A percentile compares a stretch with the other conserved stretches of the same genome.
Conservation (phyloP, 192 early-diverging fungal genomes). For the Jimgerdemannia lactiflua region DNA sequence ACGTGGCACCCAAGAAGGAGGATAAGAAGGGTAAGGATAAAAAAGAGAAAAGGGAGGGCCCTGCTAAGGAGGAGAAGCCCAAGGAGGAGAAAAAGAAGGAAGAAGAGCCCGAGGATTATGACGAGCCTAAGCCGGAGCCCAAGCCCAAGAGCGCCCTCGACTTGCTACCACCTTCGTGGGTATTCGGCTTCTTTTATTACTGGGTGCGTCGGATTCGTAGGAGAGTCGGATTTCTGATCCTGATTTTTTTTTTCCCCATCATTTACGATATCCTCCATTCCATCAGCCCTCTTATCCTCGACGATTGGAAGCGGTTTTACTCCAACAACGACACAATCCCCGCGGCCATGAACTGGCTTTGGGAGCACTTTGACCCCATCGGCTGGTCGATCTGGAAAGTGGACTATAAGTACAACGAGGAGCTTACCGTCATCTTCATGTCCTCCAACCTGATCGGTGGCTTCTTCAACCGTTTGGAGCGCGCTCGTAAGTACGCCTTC, state of each 20-base stretch:
- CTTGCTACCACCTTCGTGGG: conserved; percentile 69
- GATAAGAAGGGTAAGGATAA: conserved; percentile 44
- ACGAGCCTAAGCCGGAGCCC: conserved; percentile 65
- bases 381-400: conserved; percentile 93
- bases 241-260: not conserved
- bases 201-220: too few species aligned
- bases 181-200: too few species aligned
- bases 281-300: conserved; percentile 62
- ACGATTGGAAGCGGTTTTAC: conserved; percentile 97
- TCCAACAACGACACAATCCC: conserved; percentile 91
- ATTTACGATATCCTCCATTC: too few species aligned
- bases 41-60: conserved; percentile 53
- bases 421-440: conserved; percentile 89
- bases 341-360: conserved; percentile 90
- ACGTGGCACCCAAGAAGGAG: conserved; percentile 61
- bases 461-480: conserved; percentile 90
- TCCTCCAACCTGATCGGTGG: conserved; percentile 93
- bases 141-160: conserved; percentile 93
- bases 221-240: too few species aligned
- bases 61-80: conserved; percentile 57
- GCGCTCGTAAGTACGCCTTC: conserved; percentile 94
- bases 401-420: conserved; percentile 95
- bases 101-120: conserved; percentile 53
- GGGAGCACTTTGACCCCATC: conserved; percentile 83
- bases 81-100: conserved; percentile 48